Evolutionary conservation across 441 rosid species (phyloP), one percentile per base, ranked within the genome.

Genomic region (Adansonia grandidieri): DNA sequence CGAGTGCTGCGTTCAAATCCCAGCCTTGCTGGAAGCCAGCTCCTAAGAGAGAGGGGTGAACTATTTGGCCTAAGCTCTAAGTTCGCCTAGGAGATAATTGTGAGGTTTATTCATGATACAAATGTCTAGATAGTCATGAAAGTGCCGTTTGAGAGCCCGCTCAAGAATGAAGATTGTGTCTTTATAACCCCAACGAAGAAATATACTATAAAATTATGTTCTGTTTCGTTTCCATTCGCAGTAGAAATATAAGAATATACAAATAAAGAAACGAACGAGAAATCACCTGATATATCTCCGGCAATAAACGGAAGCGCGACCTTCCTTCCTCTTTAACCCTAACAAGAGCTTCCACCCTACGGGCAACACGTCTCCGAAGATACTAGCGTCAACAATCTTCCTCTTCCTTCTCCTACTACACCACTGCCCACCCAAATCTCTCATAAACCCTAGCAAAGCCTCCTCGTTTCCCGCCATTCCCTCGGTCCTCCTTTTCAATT

Each of bases 391-490:
- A 3, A 92, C 92, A 80, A 92, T 88, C 89, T 83, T 92, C 88
- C 97, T 88, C 86, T 84, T 92, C 88, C 86, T 91, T 87, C 97
- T 88, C 85, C 95, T 84, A 76, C 93, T 91, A 48, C 97, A 92
- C 97, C 97, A 91, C 17, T 90, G 87, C 75, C 95, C 97, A 48
- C 86, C 92, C 81, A 91, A 78, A 48, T 84, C 86, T 78, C 87
- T 85, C 76, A 91, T 80, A 80, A 92, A 92, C 15, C 80, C 90
- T 57, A 92, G 80, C 82, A 92, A 79, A 50, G 84, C 88, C 74
- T 87, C 94, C 77, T 92, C 97, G 42, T 76, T 85, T 32, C 71
- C 79, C 78, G 24, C 71, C 88, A 89, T 64, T 47, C 91, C 92
- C 50, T 71, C 86, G 1, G 93, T 92, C 77, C 94, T 87, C 82